A percentile compares a stretch with the other conserved stretches of the same genome.
These are phyloP conservation scores for Arthrobotrys megalospora DNA, from an alignment of 2,329 filamentous ascomycete species.

Conservation along the genomic window DNA sequence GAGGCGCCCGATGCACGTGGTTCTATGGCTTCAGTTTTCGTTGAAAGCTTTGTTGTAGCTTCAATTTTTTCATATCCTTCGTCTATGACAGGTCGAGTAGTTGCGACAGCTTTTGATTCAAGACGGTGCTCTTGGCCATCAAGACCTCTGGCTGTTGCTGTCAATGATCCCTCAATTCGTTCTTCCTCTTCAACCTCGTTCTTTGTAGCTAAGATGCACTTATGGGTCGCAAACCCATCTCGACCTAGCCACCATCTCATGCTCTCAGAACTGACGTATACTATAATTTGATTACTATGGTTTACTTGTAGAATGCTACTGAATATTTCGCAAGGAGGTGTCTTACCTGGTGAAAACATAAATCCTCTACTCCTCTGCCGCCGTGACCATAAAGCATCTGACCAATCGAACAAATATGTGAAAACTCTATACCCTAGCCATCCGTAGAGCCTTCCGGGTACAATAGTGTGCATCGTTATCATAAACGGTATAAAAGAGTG, in stretches of 20 bases:
- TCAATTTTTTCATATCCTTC: slow-evolving; percentile 62
- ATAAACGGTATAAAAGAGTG: slow-evolving; percentile 94
- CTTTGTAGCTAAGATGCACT: slow-evolving; percentile 86
- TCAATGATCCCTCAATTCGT: slow-evolving; percentile 65
- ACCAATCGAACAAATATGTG: slow-evolving; percentile 90
- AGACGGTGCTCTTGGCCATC: slow-evolving; percentile 54
- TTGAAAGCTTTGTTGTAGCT: slow-evolving; percentile 26
- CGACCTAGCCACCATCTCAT: slow-evolving; percentile 97
- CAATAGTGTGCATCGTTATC: slow-evolving; percentile 82
- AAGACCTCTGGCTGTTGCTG: slow-evolving; percentile 65
- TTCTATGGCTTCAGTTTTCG: slow-evolving; percentile 39
- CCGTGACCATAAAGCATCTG: slow-evolving; percentile 85
- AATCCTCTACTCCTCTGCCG: slow-evolving; percentile 86
- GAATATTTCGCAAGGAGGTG: neutral
- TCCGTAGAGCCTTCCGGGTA: slow-evolving; percentile 80
- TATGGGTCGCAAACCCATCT: slow-evolving; percentile 86
- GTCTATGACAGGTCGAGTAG: slow-evolving; percentile 39
- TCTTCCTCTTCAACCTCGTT: slow-evolving; percentile 77
- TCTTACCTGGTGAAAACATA: slow-evolving; percentile 79
- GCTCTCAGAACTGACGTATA: slow-evolving; percentile 88
- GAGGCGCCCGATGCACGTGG: neutral
- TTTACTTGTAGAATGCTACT: neutral
- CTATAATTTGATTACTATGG: slow-evolving; percentile 65
- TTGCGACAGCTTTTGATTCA: slow-evolving; percentile 46
- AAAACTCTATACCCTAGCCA: slow-evolving; percentile 90